Evolutionary conservation across 75 land plant genomes (phyloP), one percentile per base, ranked within the genome.

Genomic region (Selaginella moellendorffii): DNA sequence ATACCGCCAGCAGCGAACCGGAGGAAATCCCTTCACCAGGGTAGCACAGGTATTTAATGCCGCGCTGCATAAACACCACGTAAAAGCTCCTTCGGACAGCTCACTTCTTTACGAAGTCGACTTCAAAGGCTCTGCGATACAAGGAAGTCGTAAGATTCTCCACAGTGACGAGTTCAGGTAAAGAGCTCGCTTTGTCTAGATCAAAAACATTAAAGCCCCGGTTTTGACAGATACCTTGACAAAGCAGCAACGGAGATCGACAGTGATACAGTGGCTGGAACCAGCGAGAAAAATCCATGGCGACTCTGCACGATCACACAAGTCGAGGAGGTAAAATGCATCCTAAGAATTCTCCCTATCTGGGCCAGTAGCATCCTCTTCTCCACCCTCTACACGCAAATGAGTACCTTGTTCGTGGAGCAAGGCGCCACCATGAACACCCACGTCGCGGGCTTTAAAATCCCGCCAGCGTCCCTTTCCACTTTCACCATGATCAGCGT

Each of bases 401-500:
- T 83, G 14, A 76, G 69, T 42, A 80, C 81, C 12, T 72, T 79
- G 61, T 71, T 72, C 1, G 61, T 79, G 21, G 28, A 52, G 23
- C 86, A 83, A 62, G 86, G 83, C 29, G 20, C 0, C n/a, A 20
- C 5, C 24, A 80, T 80, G 78, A 53, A 80, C 71, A 60, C n/a
- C 8, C 30, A 24, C 20, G 51, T 73, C 14, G 78, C 54, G 9
- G 21, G 25, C 10, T 69, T 77, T 22, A 36, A 54, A 12, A 62
- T 78, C 26, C 68, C 80, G 2, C 52, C 80, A 2, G 74, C 80
- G 17, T 30, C 70, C 0, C 51, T 78, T 10, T n/a, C 56, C 24
- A n/a, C 68, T 0, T 82, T 85, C 65, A 83, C 81, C 23, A 78
- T 74, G 68, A 30, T 82, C 2, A 61, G 73, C 21, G 68, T 85